Evolutionary conservation across 1,139 yeast species (phyloP).

Genomic region (Yamadazyma friedrichii): DNA sequence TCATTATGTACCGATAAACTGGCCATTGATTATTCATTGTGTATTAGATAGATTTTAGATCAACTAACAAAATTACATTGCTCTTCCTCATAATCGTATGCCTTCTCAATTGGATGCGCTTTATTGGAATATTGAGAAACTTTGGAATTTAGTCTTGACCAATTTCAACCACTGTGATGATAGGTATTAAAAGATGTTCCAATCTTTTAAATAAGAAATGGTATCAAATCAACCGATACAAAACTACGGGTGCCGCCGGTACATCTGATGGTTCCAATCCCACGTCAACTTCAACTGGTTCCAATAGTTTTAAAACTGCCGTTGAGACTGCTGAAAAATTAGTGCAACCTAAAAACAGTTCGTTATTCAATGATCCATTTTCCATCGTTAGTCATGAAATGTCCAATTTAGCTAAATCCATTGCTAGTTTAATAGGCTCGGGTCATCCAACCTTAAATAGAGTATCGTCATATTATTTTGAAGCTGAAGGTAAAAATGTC

Average conservation of each 20-base stretch:
- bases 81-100: not conserved
- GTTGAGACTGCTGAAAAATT: slow-evolving; percentile 75
- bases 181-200: not conserved
- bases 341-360: slow-evolving; percentile 65
- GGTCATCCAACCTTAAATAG: slow-evolving; percentile 91
- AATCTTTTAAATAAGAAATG: too few species aligned
- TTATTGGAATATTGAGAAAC: not conserved
- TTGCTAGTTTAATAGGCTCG: slow-evolving; percentile 82
- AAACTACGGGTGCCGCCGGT: not conserved
- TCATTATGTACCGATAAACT: too few species aligned
- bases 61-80: too few species aligned
- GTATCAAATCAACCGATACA: not conserved
- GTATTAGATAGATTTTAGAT: too few species aligned
- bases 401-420: slow-evolving; percentile 85
- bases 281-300: not conserved
- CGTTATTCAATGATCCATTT: slow-evolving; percentile 70
- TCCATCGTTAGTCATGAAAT: slow-evolving; percentile 92
- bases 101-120: not conserved
- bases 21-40: too few species aligned
- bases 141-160: not conserved
- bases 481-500: slow-evolving; percentile 93
- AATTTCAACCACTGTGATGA: not conserved
- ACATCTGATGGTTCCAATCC: not conserved
- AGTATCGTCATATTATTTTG: slow-evolving; percentile 90
- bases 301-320: slow-evolving; percentile 47